Percentiles rank a stretch among this genome's conserved stretches.
These are phyloP conservation scores for Rhodotorula sp. DNA, from an alignment of 1,284 basidiomycete genomes.

Conservation along the genomic window DNA sequence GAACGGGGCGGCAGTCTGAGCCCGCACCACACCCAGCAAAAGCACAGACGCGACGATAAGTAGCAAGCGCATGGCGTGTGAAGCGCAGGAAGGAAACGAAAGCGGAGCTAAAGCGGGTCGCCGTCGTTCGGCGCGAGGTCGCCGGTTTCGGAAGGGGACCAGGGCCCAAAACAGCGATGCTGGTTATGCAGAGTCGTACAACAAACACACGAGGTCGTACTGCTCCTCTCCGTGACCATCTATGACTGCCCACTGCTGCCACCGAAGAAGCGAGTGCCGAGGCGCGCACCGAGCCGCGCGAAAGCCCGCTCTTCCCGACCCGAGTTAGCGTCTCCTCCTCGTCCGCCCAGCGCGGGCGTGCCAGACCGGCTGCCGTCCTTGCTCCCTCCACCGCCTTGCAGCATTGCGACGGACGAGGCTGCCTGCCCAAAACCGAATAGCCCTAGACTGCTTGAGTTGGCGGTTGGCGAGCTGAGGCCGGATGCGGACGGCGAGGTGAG, in stretches of 20 bases:
- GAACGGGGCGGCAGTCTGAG: slow-evolving; percentile 15
- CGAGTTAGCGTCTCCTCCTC: neutral
- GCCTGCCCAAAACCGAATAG: slow-evolving; percentile 11
- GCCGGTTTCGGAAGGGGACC: neutral
- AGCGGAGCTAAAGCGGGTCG: neutral
- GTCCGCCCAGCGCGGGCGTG: slow-evolving; percentile 18
- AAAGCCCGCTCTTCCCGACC: slow-evolving; percentile 36
- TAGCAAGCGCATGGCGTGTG: neutral
- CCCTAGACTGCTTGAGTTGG: slow-evolving; percentile 6
- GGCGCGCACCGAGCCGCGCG: slow-evolving; percentile 41
- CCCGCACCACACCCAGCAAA: neutral
- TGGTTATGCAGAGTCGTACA: neutral
- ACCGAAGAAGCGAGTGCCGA: slow-evolving; percentile 42
- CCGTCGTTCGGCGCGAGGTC: neutral
- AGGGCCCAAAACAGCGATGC: too few species aligned
- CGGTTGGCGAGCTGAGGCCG: slow-evolving; percentile 33
- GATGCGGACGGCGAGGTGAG: slow-evolving; percentile 38
- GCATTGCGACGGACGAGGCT: slow-evolving; percentile 1
- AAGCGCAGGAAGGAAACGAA: neutral
- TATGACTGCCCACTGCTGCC: neutral
- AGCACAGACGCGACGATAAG: neutral
- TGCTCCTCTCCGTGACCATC: neutral
- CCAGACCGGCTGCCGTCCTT: slow-evolving; percentile 15
- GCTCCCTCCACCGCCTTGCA: neutral
- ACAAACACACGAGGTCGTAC: neutral